phyloP scores from a whole-genome alignment of 2,329 filamentous ascomycete genomes.

The Rutstroemia sp. region DNA sequence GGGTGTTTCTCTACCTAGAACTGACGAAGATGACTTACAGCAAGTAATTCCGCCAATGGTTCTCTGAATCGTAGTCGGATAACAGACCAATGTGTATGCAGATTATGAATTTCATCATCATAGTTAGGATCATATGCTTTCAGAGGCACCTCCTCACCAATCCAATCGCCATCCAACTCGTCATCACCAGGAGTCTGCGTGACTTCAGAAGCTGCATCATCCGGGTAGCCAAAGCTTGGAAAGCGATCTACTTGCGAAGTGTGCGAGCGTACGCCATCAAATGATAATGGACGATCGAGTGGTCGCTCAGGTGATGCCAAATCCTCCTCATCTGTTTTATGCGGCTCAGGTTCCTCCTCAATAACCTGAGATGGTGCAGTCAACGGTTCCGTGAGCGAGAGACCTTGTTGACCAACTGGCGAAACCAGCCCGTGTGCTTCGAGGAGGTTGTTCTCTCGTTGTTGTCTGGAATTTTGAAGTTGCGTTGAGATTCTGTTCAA shows the following conservation, averaged over 20 bases:
- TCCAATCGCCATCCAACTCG: constrained; percentile 14
- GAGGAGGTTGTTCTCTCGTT: constrained; percentile 16
- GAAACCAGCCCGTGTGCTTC: constrained; percentile 8
- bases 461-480: constrained; percentile 17
- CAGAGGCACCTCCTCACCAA: constrained; percentile 16
- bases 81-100: constrained; percentile 35
- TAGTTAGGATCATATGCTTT: constrained; percentile 16
- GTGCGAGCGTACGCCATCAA: not conserved
- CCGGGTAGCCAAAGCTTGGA: constrained; percentile 9
- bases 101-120: constrained; percentile 24
- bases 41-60: constrained; percentile 45
- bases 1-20: too few species aligned
- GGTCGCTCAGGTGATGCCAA: not conserved
- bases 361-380: constrained; percentile 12
- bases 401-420: constrained; percentile 1
- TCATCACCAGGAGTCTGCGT: constrained; percentile 17
- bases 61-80: constrained; percentile 41
- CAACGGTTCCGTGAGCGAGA: constrained; percentile 3
- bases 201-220: constrained; percentile 17
- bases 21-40: constrained; percentile 27
- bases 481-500: constrained; percentile 17
- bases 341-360: constrained; percentile 7
- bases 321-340: not conserved
- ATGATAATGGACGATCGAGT: not conserved
- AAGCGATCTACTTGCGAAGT: constrained; percentile 1